A percentile compares a stretch with the other conserved stretches of the same genome.
Conservation (phyloP, 306 rosid genomes). For the Cicer judaicum region DNA sequence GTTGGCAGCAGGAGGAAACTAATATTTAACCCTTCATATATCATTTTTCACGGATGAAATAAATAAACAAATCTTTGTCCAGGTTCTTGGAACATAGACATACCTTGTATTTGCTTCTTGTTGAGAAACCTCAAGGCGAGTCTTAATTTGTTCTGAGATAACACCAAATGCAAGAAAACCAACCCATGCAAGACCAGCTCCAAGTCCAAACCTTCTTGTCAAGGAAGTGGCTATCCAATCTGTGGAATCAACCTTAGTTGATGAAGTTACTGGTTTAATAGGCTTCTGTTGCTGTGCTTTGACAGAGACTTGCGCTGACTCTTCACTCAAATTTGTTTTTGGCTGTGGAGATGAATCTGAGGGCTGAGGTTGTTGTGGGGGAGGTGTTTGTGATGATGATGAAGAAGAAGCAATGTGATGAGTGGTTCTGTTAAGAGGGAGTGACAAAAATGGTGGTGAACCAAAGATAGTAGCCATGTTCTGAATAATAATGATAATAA, state of each 20-base stretch:
- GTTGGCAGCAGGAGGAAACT: too few relatives aligned
- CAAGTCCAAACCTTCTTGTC: slow-evolving; percentile 87
- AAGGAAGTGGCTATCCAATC: slow-evolving; percentile 88
- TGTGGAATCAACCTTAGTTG: slow-evolving; percentile 69
- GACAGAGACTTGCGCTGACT: slow-evolving; percentile 44
- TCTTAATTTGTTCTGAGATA: slow-evolving; percentile 91
- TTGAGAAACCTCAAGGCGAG: slow-evolving; percentile 90
- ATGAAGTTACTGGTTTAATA: slow-evolving; percentile 41
- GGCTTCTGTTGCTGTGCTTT: slow-evolving; percentile 58
- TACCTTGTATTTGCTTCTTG: slow-evolving; percentile 86
- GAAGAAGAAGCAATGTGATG: slow-evolving; percentile 60
- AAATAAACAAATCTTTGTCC: too few relatives aligned
- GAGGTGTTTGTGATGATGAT: slow-evolving; percentile 51
- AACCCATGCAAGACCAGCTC: slow-evolving; percentile 98
- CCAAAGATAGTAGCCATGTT: slow-evolving; percentile 81
- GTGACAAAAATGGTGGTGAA: slow-evolving; percentile 71
- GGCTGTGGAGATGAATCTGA: slow-evolving; percentile 52
- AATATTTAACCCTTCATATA: slow-evolving; percentile 7
- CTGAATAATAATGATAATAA: slow-evolving; percentile 15
- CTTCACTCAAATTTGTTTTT: slow-evolving; percentile 53
- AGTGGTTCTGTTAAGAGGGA: slow-evolving; percentile 60
- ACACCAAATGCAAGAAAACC: slow-evolving; percentile 84
- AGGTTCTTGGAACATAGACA: neutral
- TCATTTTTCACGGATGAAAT: too few relatives aligned
- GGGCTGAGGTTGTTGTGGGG: slow-evolving; percentile 58